phyloP scores from a whole-genome alignment of 2,329 filamentous ascomycete species.

The Zymoseptoria ardabiliae region DNA sequence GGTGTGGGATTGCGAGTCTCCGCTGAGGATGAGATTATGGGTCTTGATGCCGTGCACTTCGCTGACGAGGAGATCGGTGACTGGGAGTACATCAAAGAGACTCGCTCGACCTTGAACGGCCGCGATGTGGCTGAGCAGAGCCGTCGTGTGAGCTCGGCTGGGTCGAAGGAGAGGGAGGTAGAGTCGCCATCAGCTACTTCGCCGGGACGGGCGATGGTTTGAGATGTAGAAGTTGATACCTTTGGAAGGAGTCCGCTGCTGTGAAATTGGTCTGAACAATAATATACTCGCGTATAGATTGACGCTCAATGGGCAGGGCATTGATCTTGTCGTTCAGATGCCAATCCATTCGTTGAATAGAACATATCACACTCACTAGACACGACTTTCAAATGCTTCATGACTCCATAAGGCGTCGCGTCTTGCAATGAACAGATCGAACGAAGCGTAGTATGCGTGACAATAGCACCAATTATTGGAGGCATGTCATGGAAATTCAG shows the following conservation, averaged over 20 bases:
- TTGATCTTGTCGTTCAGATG: too few species aligned
- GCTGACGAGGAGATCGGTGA: constrained; percentile 48
- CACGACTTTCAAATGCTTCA: too few species aligned
- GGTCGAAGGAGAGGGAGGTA: background rate
- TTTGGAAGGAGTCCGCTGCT: background rate
- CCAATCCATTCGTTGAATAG: too few species aligned
- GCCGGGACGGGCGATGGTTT: background rate
- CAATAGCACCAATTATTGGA: too few species aligned
- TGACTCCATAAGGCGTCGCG: too few species aligned
- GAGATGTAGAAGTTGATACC: background rate
- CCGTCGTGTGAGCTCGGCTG: background rate
- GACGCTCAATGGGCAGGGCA: too few species aligned
- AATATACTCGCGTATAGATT: too few species aligned
- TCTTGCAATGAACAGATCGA: too few species aligned
- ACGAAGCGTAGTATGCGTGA: too few species aligned
- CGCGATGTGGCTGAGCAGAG: background rate
- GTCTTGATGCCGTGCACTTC: constrained; percentile 50
- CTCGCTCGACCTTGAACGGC: background rate
- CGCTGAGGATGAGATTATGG: constrained; percentile 49
- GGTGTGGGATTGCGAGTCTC: constrained; percentile 48
- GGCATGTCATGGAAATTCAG: too few species aligned
- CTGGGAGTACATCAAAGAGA: constrained; percentile 17
- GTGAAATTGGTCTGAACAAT: too few species aligned
- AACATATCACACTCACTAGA: too few species aligned
- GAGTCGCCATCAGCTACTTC: background rate